A percentile compares a stretch with the other conserved stretches of the same genome.
Conservation (phyloP, 208 protist genomes). For the Crithidia mellificae region DNA sequence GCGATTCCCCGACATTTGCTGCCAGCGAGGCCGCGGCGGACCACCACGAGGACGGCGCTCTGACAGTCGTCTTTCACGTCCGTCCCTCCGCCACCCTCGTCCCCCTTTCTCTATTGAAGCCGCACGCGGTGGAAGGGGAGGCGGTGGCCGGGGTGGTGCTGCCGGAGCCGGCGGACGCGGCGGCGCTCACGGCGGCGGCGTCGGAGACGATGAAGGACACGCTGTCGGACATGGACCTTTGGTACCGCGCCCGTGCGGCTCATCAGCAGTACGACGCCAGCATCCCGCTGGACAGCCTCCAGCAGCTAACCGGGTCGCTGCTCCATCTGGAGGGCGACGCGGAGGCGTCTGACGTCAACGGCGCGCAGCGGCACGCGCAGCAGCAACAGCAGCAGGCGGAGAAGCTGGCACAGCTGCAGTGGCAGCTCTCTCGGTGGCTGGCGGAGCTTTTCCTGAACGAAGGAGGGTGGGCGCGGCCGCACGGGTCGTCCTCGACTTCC, state of each 20-base stretch:
- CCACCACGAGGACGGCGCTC: background rate
- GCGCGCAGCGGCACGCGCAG: conserved; percentile 5
- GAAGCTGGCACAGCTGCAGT: conserved; percentile 36
- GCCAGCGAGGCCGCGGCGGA: background rate
- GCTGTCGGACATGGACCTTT: conserved; percentile 32
- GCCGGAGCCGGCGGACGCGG: conserved; percentile 3
- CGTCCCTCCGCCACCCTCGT: conserved; percentile 21
- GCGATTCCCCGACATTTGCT: conserved; percentile 29
- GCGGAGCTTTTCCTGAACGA: conserved; percentile 80
- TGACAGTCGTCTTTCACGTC: conserved; percentile 20
- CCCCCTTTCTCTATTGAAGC: conserved; percentile 4
- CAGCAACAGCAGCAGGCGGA: conserved; percentile 8
- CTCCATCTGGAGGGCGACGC: background rate
- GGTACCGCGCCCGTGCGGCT: conserved; percentile 31
- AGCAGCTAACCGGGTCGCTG: background rate
- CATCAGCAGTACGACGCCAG: conserved; percentile 31
- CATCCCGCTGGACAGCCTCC: conserved; percentile 14
- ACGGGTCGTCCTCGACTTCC: background rate
- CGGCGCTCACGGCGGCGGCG: conserved; percentile 9
- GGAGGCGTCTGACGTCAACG: background rate
- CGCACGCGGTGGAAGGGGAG: conserved; percentile 34
- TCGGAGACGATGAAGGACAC: conserved; percentile 24
- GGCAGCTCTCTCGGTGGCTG: conserved; percentile 59
- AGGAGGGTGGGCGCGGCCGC: conserved; percentile 49
- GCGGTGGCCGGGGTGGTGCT: conserved; percentile 9